Evolutionary conservation across 495 filamentous ascomycete species (phyloP).

Genomic region (Neurospora intermedia): DNA sequence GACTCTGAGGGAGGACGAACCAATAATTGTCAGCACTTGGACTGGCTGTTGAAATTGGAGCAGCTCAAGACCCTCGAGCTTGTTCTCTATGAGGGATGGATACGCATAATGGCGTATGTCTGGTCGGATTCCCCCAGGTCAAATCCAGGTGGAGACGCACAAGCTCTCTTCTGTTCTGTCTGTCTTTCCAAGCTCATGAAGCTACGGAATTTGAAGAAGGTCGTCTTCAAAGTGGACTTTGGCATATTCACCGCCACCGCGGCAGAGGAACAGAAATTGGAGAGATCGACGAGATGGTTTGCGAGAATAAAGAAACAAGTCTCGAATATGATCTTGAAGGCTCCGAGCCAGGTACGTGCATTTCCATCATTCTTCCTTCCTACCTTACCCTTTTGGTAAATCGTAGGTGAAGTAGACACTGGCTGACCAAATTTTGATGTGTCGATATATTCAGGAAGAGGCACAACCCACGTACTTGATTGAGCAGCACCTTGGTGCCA

Average conservation of each 20-base stretch:
- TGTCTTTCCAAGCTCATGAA: neutral
- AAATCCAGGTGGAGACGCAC: too few species aligned
- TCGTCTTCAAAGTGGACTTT: neutral
- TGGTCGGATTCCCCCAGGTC: too few species aligned
- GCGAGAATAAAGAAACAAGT: neutral
- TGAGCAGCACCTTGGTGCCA: neutral
- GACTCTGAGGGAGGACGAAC: neutral
- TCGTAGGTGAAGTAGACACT: neutral
- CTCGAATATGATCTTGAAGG: neutral
- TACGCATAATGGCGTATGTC: too few species aligned
- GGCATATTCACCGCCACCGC: neutral
- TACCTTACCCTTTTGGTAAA: too few species aligned
- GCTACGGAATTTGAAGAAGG: neutral
- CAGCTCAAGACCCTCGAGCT: neutral
- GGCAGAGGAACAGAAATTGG: neutral
- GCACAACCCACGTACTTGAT: fast-evolving
- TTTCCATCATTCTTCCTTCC: neutral
- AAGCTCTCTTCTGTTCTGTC: too few species aligned
- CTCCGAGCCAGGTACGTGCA: neutral
- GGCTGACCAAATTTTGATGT: neutral
- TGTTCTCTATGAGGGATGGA: neutral
- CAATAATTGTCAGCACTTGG: neutral
- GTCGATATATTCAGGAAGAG: neutral
- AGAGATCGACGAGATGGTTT: neutral
- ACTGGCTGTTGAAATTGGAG: neutral